Base-by-base conservation (phyloP, 2,329 filamentous ascomycete species). In the Colletotrichum gigasporum region DNA sequence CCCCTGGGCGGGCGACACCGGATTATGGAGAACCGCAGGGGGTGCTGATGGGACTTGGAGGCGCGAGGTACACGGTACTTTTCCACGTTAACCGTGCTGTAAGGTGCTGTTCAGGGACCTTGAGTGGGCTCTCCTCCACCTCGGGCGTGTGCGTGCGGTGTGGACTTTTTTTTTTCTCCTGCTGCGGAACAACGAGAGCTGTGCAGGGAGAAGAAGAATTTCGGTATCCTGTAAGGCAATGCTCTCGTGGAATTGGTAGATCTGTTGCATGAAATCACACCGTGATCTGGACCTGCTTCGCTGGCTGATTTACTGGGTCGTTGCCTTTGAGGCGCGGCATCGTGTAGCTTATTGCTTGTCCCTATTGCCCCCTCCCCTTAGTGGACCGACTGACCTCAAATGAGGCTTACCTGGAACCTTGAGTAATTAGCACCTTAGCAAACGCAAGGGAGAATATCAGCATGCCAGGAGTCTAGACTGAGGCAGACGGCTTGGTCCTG, bases 11-110 rank as follows among this genome's bases (percentile, higher is more conserved):
- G 56, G 56, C 56, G 50, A 65, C 42, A 41, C 48, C 48, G 50
- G 42, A 53, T 65, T 62, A 55, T 65, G 62, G 62, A 65, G 50
- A 65, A 62, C 41, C 35, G 48, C 62, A 65, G 62, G 62, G 60
- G 61, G 56, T 28, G 10, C 28, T 12, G 47, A 60, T 47, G 37
- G 39, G 60, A 39, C 45, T 45, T 22, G 41, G 41, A 51, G 32
- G 42, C 37, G 10, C 45, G 30, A 41, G 37, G 54, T 57, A 57
- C 20, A 37, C 42, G n/a, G 32, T 50, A 58, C 54, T 12, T 58
- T 26, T 35, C 20, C 54, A 58, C 53, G 20, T 56, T 47, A 37
- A 56, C 42, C 28, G 28, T 28, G 51, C 8, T 47, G 53, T 28
- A 47, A 56, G 41, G 55, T 48, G 30, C 47, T 47, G 42, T 62